Percentiles rank a stretch among this genome's conserved stretches.
Conservation (phyloP, 768 basidiomycete species). For the Dacryopinax primogenitus region DNA sequence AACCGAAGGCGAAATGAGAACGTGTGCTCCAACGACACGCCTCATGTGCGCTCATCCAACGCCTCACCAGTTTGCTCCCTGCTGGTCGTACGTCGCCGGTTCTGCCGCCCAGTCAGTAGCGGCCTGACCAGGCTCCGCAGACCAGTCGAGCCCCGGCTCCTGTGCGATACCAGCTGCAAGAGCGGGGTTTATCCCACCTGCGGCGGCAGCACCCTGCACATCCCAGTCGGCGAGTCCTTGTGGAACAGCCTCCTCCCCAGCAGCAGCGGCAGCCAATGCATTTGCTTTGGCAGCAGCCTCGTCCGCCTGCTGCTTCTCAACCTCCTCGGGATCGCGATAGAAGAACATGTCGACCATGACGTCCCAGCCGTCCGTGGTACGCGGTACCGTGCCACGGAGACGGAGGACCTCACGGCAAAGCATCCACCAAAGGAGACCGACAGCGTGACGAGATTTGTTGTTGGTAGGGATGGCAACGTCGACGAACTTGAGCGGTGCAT, state of each 20-base stretch:
- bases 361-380: slow-evolving; percentile 87
- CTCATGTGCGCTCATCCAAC: neutral
- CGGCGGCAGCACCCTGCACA: slow-evolving; percentile 10
- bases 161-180: slow-evolving; percentile 19
- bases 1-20: neutral
- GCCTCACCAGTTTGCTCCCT: slow-evolving; percentile 1
- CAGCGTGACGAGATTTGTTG: slow-evolving; percentile 97
- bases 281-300: slow-evolving; percentile 71
- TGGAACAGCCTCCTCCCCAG: slow-evolving; percentile 38
- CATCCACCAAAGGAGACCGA: slow-evolving; percentile 96
- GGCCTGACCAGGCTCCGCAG: slow-evolving; percentile 45
- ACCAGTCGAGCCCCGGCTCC: slow-evolving; percentile 53
- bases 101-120: slow-evolving; percentile 82
- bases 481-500: slow-evolving; percentile 93
- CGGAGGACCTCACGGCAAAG: slow-evolving; percentile 95
- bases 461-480: slow-evolving; percentile 98
- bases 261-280: slow-evolving; percentile 41
- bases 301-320: slow-evolving; percentile 94
- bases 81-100: slow-evolving; percentile 30
- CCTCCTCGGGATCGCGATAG: slow-evolving; percentile 99
- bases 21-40: neutral
- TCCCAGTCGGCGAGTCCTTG: slow-evolving; percentile 56
- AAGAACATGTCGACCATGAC: slow-evolving; percentile 99
- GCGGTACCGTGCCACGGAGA: slow-evolving; percentile 83
- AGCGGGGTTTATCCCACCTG: slow-evolving; percentile 17